Evolutionary conservation across 768 basidiomycete species (phyloP), one percentile per base, ranked within the genome.

Genomic region (Leucocoprinus leucothites): DNA sequence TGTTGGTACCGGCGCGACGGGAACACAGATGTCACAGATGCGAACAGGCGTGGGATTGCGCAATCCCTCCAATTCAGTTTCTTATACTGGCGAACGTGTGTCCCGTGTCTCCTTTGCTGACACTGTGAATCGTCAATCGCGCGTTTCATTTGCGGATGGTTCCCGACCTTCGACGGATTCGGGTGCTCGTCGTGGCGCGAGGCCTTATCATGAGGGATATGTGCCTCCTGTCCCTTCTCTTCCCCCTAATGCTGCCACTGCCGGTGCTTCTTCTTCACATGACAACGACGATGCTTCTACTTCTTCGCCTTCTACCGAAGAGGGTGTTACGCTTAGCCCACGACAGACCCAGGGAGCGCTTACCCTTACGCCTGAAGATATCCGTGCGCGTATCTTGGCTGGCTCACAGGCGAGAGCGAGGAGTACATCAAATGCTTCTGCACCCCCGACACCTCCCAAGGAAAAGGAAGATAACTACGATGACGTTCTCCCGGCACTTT

Each of bases 51-150:
- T 77, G 0, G 79, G 84, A 31, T 67, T 86, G 8, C 78, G 84
- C 16, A 69, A 81, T 14, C 76, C n/a, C n/a, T n/a, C 80, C 14
- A 68, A 75, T 11, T 71, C 74, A 3, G 47, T 67, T 9, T 61
- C 66, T 24, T 56, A 58, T 9, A 61, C 63, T 25, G 64, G 68
- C 16, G 69, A 76, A 48, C 69, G 74, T 53, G 72, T 77, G 1
- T 80, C 84, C 0, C 79, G 87, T 22, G 84, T 91, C 1, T 88
- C 87, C 0, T 90, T 90, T 61, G 88, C 88, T 0, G 74, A 80
- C 3, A 83, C 82, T 55, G 73, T 79, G 19, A 62, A 11, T 21
- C 43, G 74, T 8, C 62, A 65, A 4, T 73, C 71, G 19, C 64
- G 74, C 2, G 72, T 74, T 9, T 73, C 71, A 1, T 74, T 75